These are phyloP conservation scores for Picea glauca DNA, from an alignment of 75 land plant species.

Conservation along the genomic window DNA sequence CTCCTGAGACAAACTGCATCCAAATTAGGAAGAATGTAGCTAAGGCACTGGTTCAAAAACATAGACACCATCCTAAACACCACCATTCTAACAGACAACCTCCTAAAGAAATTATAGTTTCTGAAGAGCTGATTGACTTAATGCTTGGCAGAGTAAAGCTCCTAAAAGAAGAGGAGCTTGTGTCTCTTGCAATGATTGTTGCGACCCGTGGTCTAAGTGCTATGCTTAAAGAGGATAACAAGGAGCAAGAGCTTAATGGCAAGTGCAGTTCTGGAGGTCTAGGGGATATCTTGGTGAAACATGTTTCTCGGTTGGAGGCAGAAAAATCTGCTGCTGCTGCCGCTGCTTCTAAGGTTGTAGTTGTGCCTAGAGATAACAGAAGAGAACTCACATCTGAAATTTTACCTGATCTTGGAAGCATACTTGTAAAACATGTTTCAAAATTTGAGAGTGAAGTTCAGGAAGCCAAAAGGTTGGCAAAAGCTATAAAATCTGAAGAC, in stretches of 20 bases:
- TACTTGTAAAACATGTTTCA: conserved; percentile 62
- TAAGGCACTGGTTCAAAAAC: background rate
- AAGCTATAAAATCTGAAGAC: conserved; percentile 4
- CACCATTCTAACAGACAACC: background rate
- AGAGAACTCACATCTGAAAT: background rate
- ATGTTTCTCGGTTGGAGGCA: conserved; percentile 50
- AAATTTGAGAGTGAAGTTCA: conserved; percentile 51
- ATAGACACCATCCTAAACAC: background rate
- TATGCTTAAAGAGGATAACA: conserved; percentile 50
- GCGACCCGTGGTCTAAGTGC: conserved; percentile 86
- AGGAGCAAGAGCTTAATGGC: conserved; percentile 17
- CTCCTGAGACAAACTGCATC: background rate
- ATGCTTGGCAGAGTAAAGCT: conserved; percentile 70
- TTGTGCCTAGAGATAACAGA: background rate
- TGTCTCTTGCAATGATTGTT: conserved; percentile 73
- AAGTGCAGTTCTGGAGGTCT: conserved; percentile 20
- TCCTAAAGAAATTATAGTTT: background rate
- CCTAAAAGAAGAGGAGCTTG: conserved; percentile 62
- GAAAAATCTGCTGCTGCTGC: conserved; percentile 35
- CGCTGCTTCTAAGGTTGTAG: background rate
- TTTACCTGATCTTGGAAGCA: conserved; percentile 25
- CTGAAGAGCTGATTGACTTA: conserved; percentile 28
- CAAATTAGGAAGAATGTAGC: background rate
- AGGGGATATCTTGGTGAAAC: conserved; percentile 52
- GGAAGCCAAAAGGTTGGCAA: conserved; percentile 20